Conservation (phyloP, 495 filamentous ascomycete species). For the Alectoria sarmentosa region DNA sequence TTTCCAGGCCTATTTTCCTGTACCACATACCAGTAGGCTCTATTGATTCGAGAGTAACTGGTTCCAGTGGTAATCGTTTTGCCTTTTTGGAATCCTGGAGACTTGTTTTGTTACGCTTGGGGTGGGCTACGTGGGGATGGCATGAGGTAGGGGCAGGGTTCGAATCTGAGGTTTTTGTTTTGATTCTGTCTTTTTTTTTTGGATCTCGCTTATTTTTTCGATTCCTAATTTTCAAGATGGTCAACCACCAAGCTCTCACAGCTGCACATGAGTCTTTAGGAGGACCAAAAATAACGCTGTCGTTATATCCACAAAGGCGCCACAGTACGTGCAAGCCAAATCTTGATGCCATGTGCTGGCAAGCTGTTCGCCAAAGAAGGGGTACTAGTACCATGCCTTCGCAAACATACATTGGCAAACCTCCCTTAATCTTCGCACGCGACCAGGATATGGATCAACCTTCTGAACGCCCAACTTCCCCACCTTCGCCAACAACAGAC, state of each 20-base stretch:
- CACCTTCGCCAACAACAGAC: too few species aligned
- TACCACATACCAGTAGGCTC: not conserved
- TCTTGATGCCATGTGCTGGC: too few species aligned
- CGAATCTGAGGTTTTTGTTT: not conserved
- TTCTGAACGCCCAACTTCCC: too few species aligned
- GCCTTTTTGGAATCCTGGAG: not conserved
- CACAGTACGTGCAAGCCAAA: too few species aligned
- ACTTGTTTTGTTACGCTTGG: too few species aligned
- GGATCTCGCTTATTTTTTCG: not conserved
- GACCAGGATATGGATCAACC: too few species aligned
- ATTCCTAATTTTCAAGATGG: not conserved
- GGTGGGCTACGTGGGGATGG: too few species aligned
- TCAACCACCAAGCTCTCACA: not conserved
- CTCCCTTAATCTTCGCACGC: too few species aligned
- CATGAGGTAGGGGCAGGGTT: not conserved
- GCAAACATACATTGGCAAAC: too few species aligned
- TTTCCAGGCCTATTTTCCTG: constrained; percentile 3
- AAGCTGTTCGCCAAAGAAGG: too few species aligned
- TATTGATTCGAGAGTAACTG: not conserved
- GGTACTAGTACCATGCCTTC: too few species aligned
- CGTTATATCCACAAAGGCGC: not conserved
- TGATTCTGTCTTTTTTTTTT: not conserved
- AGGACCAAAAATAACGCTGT: not conserved
- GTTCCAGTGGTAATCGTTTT: not conserved
- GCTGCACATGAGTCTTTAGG: not conserved